phyloP scores from a whole-genome alignment of 257 asterid genomes.

The Salvia splendens region DNA sequence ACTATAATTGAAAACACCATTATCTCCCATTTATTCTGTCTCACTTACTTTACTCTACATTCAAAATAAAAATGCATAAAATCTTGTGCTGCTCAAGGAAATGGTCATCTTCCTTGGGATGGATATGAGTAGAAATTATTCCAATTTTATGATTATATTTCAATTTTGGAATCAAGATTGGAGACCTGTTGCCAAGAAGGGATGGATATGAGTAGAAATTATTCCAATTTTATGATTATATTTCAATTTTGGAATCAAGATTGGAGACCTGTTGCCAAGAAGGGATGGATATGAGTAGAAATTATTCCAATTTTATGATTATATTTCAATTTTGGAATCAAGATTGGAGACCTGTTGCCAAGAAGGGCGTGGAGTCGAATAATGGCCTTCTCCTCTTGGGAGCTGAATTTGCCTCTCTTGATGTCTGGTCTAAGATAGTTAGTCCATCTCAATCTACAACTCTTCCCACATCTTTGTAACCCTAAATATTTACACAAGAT shows the following conservation, averaged over 20 bases:
- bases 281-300: too few relatives aligned
- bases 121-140: too few relatives aligned
- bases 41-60: too few relatives aligned
- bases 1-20: too few relatives aligned
- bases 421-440: slow-evolving; percentile 56
- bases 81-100: too few relatives aligned
- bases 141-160: too few relatives aligned
- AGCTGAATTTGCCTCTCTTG: slow-evolving; percentile 55
- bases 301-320: too few relatives aligned
- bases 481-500: slow-evolving; percentile 31
- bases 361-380: slow-evolving; percentile 63
- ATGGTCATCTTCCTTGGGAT: too few relatives aligned
- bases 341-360: slow-evolving; percentile 46
- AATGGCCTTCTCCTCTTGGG: slow-evolving; percentile 58
- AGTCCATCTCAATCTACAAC: slow-evolving; percentile 65
- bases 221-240: too few relatives aligned
- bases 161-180: neutral
- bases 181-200: slow-evolving; percentile 49
- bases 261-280: slow-evolving; percentile 47
- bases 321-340: neutral
- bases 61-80: too few relatives aligned
- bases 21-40: too few relatives aligned
- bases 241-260: neutral
- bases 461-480: slow-evolving; percentile 62
- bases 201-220: too few relatives aligned